Evolutionary conservation across 2,329 filamentous ascomycete genomes (phyloP).

Genomic region (Pyricularia sp.): DNA sequence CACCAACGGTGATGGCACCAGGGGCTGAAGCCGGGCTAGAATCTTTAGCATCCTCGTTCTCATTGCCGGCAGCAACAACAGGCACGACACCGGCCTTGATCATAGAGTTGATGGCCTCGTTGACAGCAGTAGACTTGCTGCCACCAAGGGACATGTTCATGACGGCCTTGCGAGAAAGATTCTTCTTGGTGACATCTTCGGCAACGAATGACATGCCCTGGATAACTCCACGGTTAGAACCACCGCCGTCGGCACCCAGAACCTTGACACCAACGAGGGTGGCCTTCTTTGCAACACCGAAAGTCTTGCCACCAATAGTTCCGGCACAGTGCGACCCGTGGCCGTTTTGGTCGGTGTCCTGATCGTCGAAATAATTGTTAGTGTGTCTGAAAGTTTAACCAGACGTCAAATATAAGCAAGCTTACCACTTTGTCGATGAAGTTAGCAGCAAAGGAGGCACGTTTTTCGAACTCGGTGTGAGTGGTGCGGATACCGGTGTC

Average conservation of each 20-base stretch:
- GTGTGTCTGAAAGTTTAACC: no score
- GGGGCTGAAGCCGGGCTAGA: conserved; percentile 41
- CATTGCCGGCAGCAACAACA: conserved; percentile 49
- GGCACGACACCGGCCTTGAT: conserved; percentile 38
- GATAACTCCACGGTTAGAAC: conserved; percentile 39
- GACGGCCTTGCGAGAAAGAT: conserved; percentile 37
- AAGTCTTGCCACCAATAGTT: conserved; percentile 46
- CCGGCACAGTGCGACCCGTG: conserved; percentile 53
- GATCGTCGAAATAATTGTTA: background rate
- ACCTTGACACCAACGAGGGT: conserved; percentile 47
- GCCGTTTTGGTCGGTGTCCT: conserved; percentile 42
- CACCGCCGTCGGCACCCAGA: conserved; percentile 34
- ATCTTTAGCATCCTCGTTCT: conserved; percentile 35
- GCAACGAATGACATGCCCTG: conserved; percentile 45
- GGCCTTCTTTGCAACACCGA: conserved; percentile 48
- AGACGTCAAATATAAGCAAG: conserved; percentile 6
- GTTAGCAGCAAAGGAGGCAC: conserved; percentile 40
- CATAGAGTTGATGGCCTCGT: conserved; percentile 36
- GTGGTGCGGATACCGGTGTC: conserved; percentile 48
- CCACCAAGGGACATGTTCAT: conserved; percentile 54
- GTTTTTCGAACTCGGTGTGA: conserved; percentile 43
- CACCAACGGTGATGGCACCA: conserved; percentile 47
- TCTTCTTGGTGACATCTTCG: conserved; percentile 27
- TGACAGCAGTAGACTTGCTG: conserved; percentile 32
- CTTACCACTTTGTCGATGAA: conserved; percentile 33